Percentiles rank a stretch among this genome's conserved stretches.
Evolutionary conservation across 768 basidiomycete genomes (phyloP).

Genomic region (Tylopilus plumbeoviolaceoides): DNA sequence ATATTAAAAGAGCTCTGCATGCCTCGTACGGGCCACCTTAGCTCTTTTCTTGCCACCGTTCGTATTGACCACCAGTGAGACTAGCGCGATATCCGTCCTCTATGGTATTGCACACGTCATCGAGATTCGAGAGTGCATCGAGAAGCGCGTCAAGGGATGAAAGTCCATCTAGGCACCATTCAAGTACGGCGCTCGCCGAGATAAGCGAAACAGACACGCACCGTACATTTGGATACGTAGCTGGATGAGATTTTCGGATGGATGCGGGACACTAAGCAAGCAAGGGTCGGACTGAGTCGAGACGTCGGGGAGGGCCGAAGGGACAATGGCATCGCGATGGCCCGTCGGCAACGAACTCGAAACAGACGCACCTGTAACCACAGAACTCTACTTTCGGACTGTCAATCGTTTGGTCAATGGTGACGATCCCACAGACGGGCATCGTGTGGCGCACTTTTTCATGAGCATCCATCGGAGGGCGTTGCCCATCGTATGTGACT

Average conservation of each 20-base stretch:
- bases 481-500: slow-evolving; percentile 96
- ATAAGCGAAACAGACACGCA: slow-evolving; percentile 39
- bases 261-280: slow-evolving; percentile 63
- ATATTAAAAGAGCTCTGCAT: no score
- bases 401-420: slow-evolving; percentile 28
- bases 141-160: slow-evolving; percentile 82
- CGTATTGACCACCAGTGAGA: slow-evolving; percentile 40
- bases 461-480: slow-evolving; percentile 96
- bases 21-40: background rate
- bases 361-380: slow-evolving; percentile 72
- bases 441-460: slow-evolving; percentile 76
- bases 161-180: slow-evolving; percentile 60
- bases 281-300: background rate
- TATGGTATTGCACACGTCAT: slow-evolving; percentile 67
- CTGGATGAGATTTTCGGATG: slow-evolving; percentile 94
- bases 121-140: slow-evolving; percentile 71
- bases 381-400: slow-evolving; percentile 98
- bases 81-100: slow-evolving; percentile 65
- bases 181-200: background rate
- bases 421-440: background rate
- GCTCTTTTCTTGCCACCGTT: no score
- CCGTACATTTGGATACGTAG: slow-evolving; percentile 99
- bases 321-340: slow-evolving; percentile 14
- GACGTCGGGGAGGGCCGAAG: background rate
- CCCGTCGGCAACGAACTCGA: slow-evolving; percentile 15